A percentile compares a stretch with the other conserved stretches of the same genome.
Conservation (phyloP, 768 basidiomycete genomes). For the Boletus vinaceobasis region DNA sequence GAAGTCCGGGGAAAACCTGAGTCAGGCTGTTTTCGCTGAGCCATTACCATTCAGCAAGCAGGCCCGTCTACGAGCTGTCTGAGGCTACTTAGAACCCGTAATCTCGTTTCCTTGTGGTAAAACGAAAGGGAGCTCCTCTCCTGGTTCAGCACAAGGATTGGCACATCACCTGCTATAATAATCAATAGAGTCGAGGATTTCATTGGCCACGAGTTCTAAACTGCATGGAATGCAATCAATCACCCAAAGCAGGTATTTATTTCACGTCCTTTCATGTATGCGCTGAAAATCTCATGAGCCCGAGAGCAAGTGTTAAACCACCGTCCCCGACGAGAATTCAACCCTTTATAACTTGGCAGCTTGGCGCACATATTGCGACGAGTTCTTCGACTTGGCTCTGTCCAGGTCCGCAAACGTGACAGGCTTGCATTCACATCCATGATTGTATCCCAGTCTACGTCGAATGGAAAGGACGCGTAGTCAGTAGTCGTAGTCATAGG, state of each 20-base stretch:
- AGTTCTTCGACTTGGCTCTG: conserved; percentile 70
- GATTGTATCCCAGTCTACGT: conserved; percentile 74
- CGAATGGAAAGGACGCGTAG: not conserved
- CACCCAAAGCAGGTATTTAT: not conserved
- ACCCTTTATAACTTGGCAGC: conserved; percentile 40
- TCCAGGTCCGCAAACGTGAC: conserved; percentile 64
- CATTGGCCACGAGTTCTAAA: not conserved
- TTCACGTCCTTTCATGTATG: not conserved
- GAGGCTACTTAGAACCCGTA: not conserved
- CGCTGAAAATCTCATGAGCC: not conserved
- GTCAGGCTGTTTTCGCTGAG: too few species aligned
- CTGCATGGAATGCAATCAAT: not conserved
- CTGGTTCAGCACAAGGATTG: not conserved
- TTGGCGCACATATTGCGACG: conserved; percentile 43
- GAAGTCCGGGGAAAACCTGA: not conserved
- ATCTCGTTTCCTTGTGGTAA: not conserved
- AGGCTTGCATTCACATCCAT: conserved; percentile 62
- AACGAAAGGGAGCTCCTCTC: not conserved
- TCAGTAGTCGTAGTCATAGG: not conserved
- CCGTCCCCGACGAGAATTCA: not conserved
- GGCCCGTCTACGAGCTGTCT: not conserved
- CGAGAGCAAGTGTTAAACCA: not conserved
- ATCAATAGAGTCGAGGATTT: not conserved
- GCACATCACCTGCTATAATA: not conserved
- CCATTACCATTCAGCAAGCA: too few species aligned